These are phyloP conservation scores for Penicillium crustosum DNA, from an alignment of 2,329 filamentous ascomycete species.

Conservation along the genomic window DNA sequence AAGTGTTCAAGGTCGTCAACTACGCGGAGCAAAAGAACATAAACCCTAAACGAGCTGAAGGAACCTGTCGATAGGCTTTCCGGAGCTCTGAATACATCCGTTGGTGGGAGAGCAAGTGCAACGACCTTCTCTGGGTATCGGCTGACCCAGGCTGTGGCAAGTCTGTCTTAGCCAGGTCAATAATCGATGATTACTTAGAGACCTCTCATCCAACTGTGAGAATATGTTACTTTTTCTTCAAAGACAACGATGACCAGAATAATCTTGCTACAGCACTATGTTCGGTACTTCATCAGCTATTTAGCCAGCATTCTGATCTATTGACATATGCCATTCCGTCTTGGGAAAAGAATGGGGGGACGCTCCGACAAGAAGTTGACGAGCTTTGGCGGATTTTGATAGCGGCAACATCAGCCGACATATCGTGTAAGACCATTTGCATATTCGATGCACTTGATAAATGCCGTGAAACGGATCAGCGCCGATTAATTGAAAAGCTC, in stretches of 20 bases:
- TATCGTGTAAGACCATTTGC: constrained; percentile 10
- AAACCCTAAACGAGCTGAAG: constrained; percentile 28
- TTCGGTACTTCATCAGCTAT: constrained; percentile 42
- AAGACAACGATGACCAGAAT: constrained; percentile 39
- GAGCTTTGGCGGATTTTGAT: constrained; percentile 20
- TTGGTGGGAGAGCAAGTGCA: constrained; percentile 24
- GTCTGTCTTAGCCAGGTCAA: constrained; percentile 39
- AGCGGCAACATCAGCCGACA: constrained; percentile 1
- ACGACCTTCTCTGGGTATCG: constrained; percentile 41
- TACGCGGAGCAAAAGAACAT: constrained; percentile 36
- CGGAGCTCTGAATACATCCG: constrained; percentile 26
- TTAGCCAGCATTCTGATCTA: constrained; percentile 27
- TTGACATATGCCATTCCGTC: constrained; percentile 21
- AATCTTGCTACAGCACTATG: constrained; percentile 32
- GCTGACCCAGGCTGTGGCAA: constrained; percentile 46
- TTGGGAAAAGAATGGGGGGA: constrained; percentile 22
- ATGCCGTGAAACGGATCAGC: constrained; percentile 5
- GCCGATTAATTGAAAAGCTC: constrained; percentile 12
- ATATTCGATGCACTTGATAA: constrained; percentile 13
- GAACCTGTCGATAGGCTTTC: constrained; percentile 40
- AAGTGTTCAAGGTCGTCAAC: constrained; percentile 25
- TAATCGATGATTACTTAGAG: constrained; percentile 27
- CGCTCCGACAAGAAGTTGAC: constrained; percentile 13
- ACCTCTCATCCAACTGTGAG: constrained; percentile 6
- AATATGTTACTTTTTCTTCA: constrained; percentile 44